Evolutionary conservation across 2,329 filamentous ascomycete genomes (phyloP), one percentile per base, ranked within the genome.

Genomic region (Byssochlamys sp.): DNA sequence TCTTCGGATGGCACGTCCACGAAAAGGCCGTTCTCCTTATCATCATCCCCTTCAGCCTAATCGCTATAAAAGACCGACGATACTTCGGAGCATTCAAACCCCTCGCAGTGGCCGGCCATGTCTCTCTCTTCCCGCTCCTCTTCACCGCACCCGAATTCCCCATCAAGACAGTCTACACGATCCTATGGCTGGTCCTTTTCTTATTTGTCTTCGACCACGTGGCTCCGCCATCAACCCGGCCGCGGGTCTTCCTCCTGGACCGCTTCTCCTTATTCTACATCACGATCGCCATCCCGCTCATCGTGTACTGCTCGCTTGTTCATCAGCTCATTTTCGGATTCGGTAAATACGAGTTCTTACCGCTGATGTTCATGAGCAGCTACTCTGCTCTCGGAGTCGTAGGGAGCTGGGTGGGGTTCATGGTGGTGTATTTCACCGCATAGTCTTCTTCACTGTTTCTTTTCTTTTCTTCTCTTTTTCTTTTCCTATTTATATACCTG

Each of bases 1-100:
- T 99, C 9, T 97, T 97, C 66, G 92, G 94, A 57, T 99, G 92
- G 91, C 94, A 99, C 69, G 94, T 99, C 7, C 94, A 99, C 67
- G 94, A 99, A 71, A 99, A 99, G 74, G 94, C 94, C 1, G 89
- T 99, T 58, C 81, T 99, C 25, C 83, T 97, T 24, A 88, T 97
- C 68, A 91, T 99, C 63, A 89, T 97, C 53, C 94, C 94, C 0
- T 97, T 97, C 78, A 95, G 89, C 65, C 81, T 99, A 60, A 87
- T 97, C 59, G 91, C 92, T 0, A 83, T 97, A 55, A 88, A 88
- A 70, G 91, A 97, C 71, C 84, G 94, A 55, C 86, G 94, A 27
- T 91, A 96, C 69, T 85, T 97, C 31, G 87, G 90, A 58, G 92
- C 92, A 1, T 99, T 97, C 76, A 83, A 90, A 26, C 94, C 94